Evolutionary conservation across 1,139 yeast species (phyloP).

Genomic region (Yamadazyma aaseri): DNA sequence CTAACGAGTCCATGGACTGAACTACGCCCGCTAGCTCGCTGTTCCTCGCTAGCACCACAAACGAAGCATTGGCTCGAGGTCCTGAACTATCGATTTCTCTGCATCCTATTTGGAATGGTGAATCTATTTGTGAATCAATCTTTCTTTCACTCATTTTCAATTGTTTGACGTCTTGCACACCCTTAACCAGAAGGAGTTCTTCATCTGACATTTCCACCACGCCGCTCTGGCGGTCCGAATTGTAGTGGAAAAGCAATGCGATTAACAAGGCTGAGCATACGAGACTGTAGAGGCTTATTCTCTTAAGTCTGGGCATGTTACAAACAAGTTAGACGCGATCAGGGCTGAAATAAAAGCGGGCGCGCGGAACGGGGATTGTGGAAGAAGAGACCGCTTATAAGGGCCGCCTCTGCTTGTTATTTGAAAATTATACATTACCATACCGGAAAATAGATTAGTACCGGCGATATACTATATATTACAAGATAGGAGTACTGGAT

Average conservation of each 20-base stretch:
- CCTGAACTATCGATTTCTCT: conserved; percentile 30
- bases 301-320: background rate
- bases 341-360: no score
- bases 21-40: conserved; percentile 69
- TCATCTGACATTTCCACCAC: conserved; percentile 11
- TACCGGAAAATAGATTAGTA: no score
- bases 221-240: conserved; percentile 2
- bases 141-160: conserved; percentile 13
- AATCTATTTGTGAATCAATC: conserved; percentile 31
- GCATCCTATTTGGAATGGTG: conserved; percentile 56
- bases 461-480: no score
- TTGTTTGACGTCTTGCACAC: conserved; percentile 7
- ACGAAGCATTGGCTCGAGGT: conserved; percentile 67
- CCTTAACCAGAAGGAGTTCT: conserved; percentile 8
- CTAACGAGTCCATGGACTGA: conserved; percentile 67
- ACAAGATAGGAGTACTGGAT: no score
- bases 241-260: background rate
- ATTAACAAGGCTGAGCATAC: background rate
- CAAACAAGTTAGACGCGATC: no score
- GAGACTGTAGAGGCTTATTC: background rate
- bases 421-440: no score
- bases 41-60: conserved; percentile 81
- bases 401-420: no score
- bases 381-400: no score
- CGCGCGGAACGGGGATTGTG: no score